Percentiles rank a stretch among this genome's conserved stretches.
phyloP scores from a whole-genome alignment of 495 filamentous ascomycete genomes.

The Parmelia sp. region DNA sequence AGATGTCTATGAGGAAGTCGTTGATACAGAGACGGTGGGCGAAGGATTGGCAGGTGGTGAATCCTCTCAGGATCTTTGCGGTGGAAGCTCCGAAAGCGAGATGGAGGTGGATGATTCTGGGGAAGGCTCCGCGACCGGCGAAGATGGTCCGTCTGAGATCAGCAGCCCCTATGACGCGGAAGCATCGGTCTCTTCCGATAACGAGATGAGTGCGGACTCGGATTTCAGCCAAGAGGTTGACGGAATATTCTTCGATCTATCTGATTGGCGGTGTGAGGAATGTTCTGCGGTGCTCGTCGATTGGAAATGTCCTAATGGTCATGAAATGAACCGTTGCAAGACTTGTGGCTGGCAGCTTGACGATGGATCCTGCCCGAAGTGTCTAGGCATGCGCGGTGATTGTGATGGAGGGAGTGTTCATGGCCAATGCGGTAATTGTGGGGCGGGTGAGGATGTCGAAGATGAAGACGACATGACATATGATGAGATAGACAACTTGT shows the following conservation, averaged over 20 bases:
- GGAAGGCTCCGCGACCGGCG: not conserved
- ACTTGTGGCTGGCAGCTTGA: conserved; percentile 2
- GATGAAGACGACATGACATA: not conserved
- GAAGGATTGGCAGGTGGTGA: not conserved
- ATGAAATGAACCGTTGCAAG: not conserved
- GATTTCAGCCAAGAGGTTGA: not conserved
- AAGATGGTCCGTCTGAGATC: not conserved
- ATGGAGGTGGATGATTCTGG: not conserved
- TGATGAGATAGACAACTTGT: not conserved
- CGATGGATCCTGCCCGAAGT: not conserved
- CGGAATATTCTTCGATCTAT: not conserved
- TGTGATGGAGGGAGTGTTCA: not conserved
- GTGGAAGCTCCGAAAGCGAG: not conserved
- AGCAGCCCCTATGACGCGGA: not conserved
- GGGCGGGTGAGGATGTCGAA: not conserved
- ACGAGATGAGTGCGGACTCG: not conserved
- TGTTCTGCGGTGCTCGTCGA: not conserved
- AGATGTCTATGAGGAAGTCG: not conserved
- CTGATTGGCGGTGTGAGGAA: not conserved
- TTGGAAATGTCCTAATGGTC: not conserved
- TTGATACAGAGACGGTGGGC: not conserved
- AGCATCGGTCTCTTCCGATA: not conserved
- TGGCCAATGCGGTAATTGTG: not conserved
- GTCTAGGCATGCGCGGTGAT: not conserved
- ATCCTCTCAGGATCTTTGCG: not conserved